Evolutionary conservation across 2,329 filamentous ascomycete species (phyloP).

Genomic region (Diaporthe citri): DNA sequence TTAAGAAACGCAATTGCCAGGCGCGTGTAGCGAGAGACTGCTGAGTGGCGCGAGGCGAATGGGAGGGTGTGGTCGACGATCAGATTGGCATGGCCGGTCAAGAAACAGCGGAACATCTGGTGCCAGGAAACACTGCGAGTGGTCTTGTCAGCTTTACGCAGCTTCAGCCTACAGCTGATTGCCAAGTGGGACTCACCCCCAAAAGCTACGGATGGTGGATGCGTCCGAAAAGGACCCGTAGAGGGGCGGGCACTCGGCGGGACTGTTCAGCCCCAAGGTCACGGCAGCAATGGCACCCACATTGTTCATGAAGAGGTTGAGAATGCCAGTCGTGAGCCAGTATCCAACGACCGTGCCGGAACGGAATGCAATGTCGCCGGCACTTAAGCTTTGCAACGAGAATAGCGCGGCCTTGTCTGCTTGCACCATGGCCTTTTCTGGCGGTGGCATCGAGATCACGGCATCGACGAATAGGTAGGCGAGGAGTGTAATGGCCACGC

Average conservation of each 20-base stretch:
- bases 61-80: slow-evolving; percentile 15
- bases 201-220: slow-evolving; percentile 28
- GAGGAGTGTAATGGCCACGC: not conserved
- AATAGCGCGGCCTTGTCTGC: slow-evolving; percentile 25
- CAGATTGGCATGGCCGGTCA: slow-evolving; percentile 25
- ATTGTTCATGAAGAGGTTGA: slow-evolving; percentile 31
- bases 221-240: slow-evolving; percentile 24
- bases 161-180: not conserved
- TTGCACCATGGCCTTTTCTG: slow-evolving; percentile 7
- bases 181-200: slow-evolving; percentile 27
- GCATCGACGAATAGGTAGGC: slow-evolving; percentile 16
- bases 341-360: not conserved
- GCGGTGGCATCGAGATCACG: slow-evolving; percentile 21
- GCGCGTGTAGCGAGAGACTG: slow-evolving; percentile 19
- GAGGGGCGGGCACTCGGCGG: slow-evolving; percentile 6
- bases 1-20: slow-evolving; percentile 20
- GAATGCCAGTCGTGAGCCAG: slow-evolving; percentile 20
- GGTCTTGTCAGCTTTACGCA: not conserved
- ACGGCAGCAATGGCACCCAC: slow-evolving; percentile 15
- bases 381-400: not conserved
- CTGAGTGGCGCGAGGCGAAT: slow-evolving; percentile 10
- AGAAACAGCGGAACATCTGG: slow-evolving; percentile 29
- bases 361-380: slow-evolving; percentile 1
- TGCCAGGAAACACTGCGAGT: slow-evolving; percentile 18
- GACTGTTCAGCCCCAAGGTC: not conserved